Base-by-base conservation (phyloP, 805 yeast species). In the Nakazawaea ernobii region DNA sequence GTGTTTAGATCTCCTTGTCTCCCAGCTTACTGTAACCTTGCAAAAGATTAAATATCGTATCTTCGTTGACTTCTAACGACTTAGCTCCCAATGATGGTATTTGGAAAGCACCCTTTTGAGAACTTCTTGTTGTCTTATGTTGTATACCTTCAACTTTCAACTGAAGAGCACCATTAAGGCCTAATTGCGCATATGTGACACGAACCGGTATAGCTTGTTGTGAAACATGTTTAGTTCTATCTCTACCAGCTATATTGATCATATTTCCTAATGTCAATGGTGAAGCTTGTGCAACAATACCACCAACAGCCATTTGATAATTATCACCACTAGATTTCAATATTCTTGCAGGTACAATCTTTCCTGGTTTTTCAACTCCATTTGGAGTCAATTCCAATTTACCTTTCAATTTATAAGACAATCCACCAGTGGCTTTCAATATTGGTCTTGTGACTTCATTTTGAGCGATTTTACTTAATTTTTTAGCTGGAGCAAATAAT, bases 371-470 rank as follows among this genome's bases (percentile, higher is more conserved):
- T 41, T 74, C 67, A 24, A 80, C 65, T 43, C 96, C 95, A 56
- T 82, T 79, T 20, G 95, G 94, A 4, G 85, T 71, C 60, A 80
- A 84, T 49, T 69, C 60, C 35, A 88, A 66, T 60, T 88, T 75
- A 6, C 95, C 95, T 49, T 73, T 75, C 51, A 84, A 74, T 35
- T 70, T 71, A 57, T 86, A 88, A 1, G 87, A 75, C 50, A 87
- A 71, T 6, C 96, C 96, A 28, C 85, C 95, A 7, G 86, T 77
- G 30, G 90, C 95, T 46, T 82, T 74, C 40, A 79, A 61, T 27
- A 62, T 61, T 37, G 43, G 45, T 32, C 42, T 43, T 8, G 50
- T 48, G 58, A 13, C 59, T 52, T 48, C 53, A 51, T 13, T 57
- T 52, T 14, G 50, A 44, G 46, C 60, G 53, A 26, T 53, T 35